Conservation (phyloP, 1,139 yeast species). For the Kodamaea sp. region DNA sequence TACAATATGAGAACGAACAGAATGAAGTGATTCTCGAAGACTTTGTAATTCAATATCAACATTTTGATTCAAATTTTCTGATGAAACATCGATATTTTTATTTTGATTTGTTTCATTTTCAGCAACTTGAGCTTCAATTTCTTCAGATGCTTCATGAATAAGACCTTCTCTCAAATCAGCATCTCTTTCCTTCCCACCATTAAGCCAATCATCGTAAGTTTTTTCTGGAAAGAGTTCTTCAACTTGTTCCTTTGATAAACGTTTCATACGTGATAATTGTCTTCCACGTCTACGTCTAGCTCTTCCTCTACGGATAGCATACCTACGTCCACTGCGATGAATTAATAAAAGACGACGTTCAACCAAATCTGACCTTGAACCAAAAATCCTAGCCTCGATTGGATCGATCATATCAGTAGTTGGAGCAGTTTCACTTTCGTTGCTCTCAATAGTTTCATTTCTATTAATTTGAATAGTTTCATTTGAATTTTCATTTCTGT, state of each 20-base stretch:
- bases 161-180: constrained; percentile 31
- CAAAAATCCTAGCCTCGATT: background rate
- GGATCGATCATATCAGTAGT: background rate
- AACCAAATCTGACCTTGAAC: constrained; percentile 4
- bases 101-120: background rate
- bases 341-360: constrained; percentile 28
- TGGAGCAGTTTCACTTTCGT: too few species aligned
- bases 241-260: constrained; percentile 57
- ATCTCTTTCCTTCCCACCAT: constrained; percentile 51
- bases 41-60: too few species aligned
- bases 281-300: constrained; percentile 34
- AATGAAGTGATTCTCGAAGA: too few species aligned
- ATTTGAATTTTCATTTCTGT: background rate
- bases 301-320: constrained; percentile 6
- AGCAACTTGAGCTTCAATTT: background rate
- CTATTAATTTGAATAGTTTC: background rate
- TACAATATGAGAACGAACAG: too few species aligned
- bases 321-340: constrained; percentile 16
- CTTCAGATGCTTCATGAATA: constrained; percentile 30
- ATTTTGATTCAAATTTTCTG: too few species aligned
- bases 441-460: too few species aligned
- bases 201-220: constrained; percentile 58
- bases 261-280: constrained; percentile 46
- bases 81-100: too few species aligned
- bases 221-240: constrained; percentile 63